phyloP scores from a whole-genome alignment of 352 stramenopile species.

The Globisporangium irregulare region DNA sequence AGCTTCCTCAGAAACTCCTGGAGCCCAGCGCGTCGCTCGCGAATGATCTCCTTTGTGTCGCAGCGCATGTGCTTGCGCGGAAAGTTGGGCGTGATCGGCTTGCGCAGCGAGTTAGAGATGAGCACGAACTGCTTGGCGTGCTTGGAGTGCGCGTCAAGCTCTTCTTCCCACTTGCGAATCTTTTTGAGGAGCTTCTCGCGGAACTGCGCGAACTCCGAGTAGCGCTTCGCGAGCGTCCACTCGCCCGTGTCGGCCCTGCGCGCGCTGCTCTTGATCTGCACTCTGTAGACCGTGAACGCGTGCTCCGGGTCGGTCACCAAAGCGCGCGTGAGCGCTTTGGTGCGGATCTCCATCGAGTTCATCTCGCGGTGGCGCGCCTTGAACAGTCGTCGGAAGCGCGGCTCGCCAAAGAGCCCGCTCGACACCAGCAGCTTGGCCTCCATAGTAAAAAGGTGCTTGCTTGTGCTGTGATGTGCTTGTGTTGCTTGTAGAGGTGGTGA shows the following conservation, averaged over 20 bases:
- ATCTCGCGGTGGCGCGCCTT: conserved; percentile 32
- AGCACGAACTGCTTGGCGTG: conserved; percentile 33
- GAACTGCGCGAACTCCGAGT: conserved; percentile 65
- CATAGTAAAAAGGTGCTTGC: not conserved
- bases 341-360: conserved; percentile 24
- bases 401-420: conserved; percentile 22
- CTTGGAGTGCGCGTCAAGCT: conserved; percentile 19
- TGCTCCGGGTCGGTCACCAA: conserved; percentile 3
- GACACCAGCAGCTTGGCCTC: conserved; percentile 12
- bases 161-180: conserved; percentile 41
- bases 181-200: conserved; percentile 42
- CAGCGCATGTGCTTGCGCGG: conserved; percentile 60
- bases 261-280: conserved; percentile 30
- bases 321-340: conserved; percentile 6
- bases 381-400: conserved; percentile 24
- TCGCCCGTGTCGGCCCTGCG: conserved; percentile 24
- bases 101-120: conserved; percentile 38
- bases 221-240: conserved; percentile 61
- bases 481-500: not conserved
- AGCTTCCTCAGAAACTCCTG: conserved; percentile 53
- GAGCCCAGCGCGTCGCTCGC: conserved; percentile 40
- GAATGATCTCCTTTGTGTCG: conserved; percentile 48
- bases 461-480: not conserved
- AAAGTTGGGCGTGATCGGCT: conserved; percentile 41
- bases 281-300: conserved; percentile 40